phyloP scores from a whole-genome alignment of 2,329 filamentous ascomycete species.

The Plenodomus tracheiphilus region DNA sequence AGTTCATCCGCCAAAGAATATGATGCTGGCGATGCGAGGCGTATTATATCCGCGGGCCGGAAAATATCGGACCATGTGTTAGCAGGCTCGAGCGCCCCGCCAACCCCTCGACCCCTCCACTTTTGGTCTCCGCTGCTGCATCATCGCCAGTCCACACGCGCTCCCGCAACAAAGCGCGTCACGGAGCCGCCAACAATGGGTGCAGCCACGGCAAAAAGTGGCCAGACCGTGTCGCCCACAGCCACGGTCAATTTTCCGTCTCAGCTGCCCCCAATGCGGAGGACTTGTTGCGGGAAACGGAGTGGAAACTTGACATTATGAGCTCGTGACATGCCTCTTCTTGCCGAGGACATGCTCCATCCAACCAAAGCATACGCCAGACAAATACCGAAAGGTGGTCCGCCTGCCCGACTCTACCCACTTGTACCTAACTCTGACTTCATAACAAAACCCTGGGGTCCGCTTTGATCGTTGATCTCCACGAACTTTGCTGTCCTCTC shows the following conservation, averaged over 20 bases:
- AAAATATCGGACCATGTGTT: slow-evolving; percentile 27
- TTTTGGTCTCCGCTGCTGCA: slow-evolving; percentile 21
- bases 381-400: slow-evolving; percentile 40
- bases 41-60: slow-evolving; percentile 31
- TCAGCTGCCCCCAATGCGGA: slow-evolving; percentile 9
- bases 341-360: slow-evolving; percentile 38
- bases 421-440: slow-evolving; percentile 36
- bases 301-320: slow-evolving; percentile 21
- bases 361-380: slow-evolving; percentile 32
- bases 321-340: slow-evolving; percentile 27
- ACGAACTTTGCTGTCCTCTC: not conserved
- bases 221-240: slow-evolving; percentile 1
- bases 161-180: slow-evolving; percentile 33
- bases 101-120: slow-evolving; percentile 28
- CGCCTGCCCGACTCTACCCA: slow-evolving; percentile 46
- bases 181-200: not conserved
- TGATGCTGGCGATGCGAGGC: not conserved
- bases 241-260: slow-evolving; percentile 2
- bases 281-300: slow-evolving; percentile 5
- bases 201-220: not conserved
- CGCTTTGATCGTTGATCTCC: slow-evolving; percentile 13
- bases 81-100: slow-evolving; percentile 17
- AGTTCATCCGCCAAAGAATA: not conserved
- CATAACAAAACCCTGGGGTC: slow-evolving; percentile 25
- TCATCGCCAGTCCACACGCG: slow-evolving; percentile 16